phyloP scores from a whole-genome alignment of 495 filamentous ascomycete genomes.

The Aspergillus bridgeri region DNA sequence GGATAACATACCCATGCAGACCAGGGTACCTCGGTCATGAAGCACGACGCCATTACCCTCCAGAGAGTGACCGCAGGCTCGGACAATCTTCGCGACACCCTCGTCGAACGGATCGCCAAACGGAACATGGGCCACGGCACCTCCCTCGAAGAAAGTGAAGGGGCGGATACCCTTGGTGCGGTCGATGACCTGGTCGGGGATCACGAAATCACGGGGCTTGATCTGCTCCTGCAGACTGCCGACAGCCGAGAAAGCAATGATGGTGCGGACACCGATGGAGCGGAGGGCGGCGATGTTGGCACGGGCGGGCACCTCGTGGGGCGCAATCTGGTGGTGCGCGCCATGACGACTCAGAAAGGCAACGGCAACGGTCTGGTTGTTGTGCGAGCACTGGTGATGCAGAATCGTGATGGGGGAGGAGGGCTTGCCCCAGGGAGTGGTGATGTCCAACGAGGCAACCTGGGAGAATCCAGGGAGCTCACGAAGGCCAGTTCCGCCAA shows the following conservation, averaged over 20 bases:
- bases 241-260: slow-evolving; percentile 94
- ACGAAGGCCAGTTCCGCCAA: slow-evolving; percentile 89
- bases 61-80: slow-evolving; percentile 66
- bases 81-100: slow-evolving; percentile 66
- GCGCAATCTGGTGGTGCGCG: slow-evolving; percentile 78
- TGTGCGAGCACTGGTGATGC: slow-evolving; percentile 65
- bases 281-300: slow-evolving; percentile 96
- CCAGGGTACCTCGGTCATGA: slow-evolving; percentile 72
- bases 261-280: slow-evolving; percentile 77
- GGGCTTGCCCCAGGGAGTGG: slow-evolving; percentile 88
- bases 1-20: slow-evolving; percentile 79
- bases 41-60: slow-evolving; percentile 74
- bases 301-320: slow-evolving; percentile 84
- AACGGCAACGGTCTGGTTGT: slow-evolving; percentile 60
- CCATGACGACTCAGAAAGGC: slow-evolving; percentile 96
- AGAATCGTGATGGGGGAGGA: slow-evolving; percentile 90
- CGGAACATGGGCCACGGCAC: slow-evolving; percentile 88
- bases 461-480: slow-evolving; percentile 72
- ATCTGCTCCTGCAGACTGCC: slow-evolving; percentile 89
- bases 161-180: slow-evolving; percentile 91
- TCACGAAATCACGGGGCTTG: slow-evolving; percentile 90
- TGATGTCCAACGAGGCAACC: slow-evolving; percentile 65
- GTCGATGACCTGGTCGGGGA: slow-evolving; percentile 96
- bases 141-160: slow-evolving; percentile 93
- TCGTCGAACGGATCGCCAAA: slow-evolving; percentile 95